phyloP scores from a whole-genome alignment of 176 grass and related monocot species.

The Ensete ventricosum region DNA sequence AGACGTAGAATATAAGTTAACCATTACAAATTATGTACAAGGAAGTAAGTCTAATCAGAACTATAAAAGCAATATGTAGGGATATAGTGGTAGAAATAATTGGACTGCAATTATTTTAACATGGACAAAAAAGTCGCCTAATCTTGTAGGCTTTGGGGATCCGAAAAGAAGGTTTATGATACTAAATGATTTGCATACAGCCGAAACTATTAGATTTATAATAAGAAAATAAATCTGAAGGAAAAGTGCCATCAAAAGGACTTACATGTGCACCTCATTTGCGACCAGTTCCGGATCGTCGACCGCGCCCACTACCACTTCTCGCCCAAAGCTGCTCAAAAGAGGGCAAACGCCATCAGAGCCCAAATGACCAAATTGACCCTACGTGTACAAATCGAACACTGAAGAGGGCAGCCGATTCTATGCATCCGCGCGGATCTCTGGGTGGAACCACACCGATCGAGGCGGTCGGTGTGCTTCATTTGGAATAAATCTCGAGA shows the following conservation, averaged over 20 bases:
- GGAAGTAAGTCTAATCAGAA: too few relatives aligned
- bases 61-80: background rate
- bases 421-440: too few relatives aligned
- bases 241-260: background rate
- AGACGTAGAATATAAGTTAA: too few relatives aligned
- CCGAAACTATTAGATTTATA: too few relatives aligned
- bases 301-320: conserved; percentile 16
- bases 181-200: background rate
- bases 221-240: background rate
- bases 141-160: background rate
- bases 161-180: background rate
- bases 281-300: conserved; percentile 17
- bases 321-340: conserved; percentile 1
- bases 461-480: conserved; percentile 1
- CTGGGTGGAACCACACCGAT: background rate
- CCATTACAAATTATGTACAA: too few relatives aligned
- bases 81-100: background rate
- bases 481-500: background rate
- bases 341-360: background rate
- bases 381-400: background rate
- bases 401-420: background rate
- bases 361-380: background rate
- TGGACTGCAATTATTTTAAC: background rate
- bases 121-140: background rate
- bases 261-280: conserved; percentile 18